Conservation (phyloP, 306 rosid species). For the Inga oerstediana region DNA sequence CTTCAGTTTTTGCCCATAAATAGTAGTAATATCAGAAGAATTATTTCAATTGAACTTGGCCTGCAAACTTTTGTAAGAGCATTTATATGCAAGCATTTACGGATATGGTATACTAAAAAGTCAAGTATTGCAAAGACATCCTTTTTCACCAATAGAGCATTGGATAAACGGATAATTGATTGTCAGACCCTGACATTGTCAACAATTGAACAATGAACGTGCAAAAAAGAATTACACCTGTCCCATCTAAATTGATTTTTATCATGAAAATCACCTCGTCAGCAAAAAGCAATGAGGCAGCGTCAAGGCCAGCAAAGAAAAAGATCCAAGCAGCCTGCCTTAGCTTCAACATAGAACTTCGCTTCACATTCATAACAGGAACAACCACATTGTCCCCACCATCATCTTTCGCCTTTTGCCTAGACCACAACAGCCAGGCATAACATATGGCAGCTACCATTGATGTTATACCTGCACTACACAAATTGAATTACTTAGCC, state of each 20-base stretch:
- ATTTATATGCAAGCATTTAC: not conserved
- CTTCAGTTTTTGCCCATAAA: slow-evolving; percentile 2
- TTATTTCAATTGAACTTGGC: not conserved
- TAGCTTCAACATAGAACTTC: slow-evolving; percentile 72
- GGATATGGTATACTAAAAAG: not conserved
- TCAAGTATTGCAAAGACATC: not conserved
- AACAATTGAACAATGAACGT: not conserved
- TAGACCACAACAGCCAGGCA: slow-evolving; percentile 68
- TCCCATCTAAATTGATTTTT: not conserved
- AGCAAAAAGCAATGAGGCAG: slow-evolving; percentile 61
- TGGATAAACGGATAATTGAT: not conserved
- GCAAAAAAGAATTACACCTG: not conserved
- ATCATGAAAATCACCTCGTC: slow-evolving; percentile 61
- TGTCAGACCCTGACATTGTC: not conserved
- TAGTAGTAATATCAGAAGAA: not conserved
- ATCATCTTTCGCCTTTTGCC: slow-evolving; percentile 44
- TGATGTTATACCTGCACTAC: slow-evolving; percentile 70
- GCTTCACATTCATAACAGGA: slow-evolving; percentile 76
- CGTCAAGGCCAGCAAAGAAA: slow-evolving; percentile 76
- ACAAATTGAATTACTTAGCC: slow-evolving; percentile 22
- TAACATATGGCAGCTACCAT: slow-evolving; percentile 87
- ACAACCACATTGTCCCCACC: slow-evolving; percentile 46
- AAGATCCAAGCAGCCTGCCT: slow-evolving; percentile 87
- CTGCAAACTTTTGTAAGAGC: not conserved
- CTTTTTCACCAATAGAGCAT: not conserved